A percentile compares a stretch with the other conserved stretches of the same genome.
phyloP scores from a whole-genome alignment of 768 basidiomycete genomes.

The Amanita brunnescens region DNA sequence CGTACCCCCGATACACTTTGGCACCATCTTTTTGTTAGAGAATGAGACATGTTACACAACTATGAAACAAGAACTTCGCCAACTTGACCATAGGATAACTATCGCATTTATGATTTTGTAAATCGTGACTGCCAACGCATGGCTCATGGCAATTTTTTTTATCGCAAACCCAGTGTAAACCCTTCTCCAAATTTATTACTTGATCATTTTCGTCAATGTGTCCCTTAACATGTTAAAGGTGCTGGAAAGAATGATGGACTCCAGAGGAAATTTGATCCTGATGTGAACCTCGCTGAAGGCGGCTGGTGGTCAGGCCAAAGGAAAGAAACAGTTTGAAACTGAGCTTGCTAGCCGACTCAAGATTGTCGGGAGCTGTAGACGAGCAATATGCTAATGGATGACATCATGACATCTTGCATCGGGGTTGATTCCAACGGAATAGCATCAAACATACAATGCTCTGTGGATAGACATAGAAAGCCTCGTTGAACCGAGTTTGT shows the following conservation, averaged over 20 bases:
- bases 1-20: no score
- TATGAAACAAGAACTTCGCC: no score
- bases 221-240: constrained; percentile 14
- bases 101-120: constrained; percentile 7
- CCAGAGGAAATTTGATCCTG: constrained; percentile 12
- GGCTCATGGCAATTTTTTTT: constrained; percentile 7
- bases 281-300: constrained; percentile 11
- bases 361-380: no score
- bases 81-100: constrained; percentile 6
- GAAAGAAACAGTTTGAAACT: constrained; percentile 9
- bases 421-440: no score
- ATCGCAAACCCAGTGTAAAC: constrained; percentile 4
- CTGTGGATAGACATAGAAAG: no score
- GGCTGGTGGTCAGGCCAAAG: constrained; percentile 12
- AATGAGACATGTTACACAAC: no score
- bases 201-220: constrained; percentile 13
- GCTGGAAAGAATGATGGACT: constrained; percentile 1
- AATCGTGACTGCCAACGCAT: constrained; percentile 3
- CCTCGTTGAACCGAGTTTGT: no score
- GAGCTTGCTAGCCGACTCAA: no score
- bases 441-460: no score
- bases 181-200: background rate
- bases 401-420: no score
- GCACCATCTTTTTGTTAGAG: no score
- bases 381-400: no score